phyloP scores from a whole-genome alignment of 1,139 yeast species.

The Yamadazyma conglobata region DNA sequence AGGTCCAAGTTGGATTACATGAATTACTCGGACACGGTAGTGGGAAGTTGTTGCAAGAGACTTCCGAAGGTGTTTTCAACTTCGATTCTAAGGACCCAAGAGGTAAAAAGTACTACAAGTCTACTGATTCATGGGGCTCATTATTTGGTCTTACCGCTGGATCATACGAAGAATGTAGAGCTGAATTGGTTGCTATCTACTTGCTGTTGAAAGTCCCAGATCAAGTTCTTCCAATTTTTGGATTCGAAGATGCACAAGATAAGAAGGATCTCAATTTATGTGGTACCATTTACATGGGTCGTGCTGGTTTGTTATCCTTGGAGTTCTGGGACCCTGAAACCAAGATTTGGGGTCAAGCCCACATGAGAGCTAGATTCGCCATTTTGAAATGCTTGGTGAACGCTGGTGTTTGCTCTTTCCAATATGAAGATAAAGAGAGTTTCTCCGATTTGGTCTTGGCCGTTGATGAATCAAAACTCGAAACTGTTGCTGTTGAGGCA shows the following conservation, averaged over 20 bases:
- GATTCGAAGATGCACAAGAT: slow-evolving; percentile 51
- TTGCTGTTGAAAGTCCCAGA: slow-evolving; percentile 60
- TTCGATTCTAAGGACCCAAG: slow-evolving; percentile 70
- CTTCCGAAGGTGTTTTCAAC: slow-evolving; percentile 61
- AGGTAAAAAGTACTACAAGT: slow-evolving; percentile 63
- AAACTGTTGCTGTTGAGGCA: slow-evolving; percentile 66
- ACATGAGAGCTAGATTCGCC: slow-evolving; percentile 88
- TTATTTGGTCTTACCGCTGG: slow-evolving; percentile 80
- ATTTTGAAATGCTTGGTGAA: slow-evolving; percentile 71
- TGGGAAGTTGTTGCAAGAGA: slow-evolving; percentile 73
- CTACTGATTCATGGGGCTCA: slow-evolving; percentile 89
- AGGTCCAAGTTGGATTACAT: slow-evolving; percentile 90
- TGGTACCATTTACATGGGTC: slow-evolving; percentile 76
- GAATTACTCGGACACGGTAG: slow-evolving; percentile 92
- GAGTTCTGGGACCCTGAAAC: slow-evolving; percentile 85
- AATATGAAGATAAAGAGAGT: slow-evolving; percentile 38
- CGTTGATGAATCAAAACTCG: slow-evolving; percentile 60
- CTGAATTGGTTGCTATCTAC: slow-evolving; percentile 84
- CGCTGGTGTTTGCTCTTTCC: slow-evolving; percentile 62
- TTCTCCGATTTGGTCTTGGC: slow-evolving; percentile 57
- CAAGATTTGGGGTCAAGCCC: slow-evolving; percentile 92
- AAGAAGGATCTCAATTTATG: slow-evolving; percentile 63
- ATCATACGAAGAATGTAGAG: slow-evolving; percentile 88
- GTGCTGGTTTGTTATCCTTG: slow-evolving; percentile 79
- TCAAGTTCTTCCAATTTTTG: slow-evolving; percentile 68